Evolutionary conservation across 2,329 filamentous ascomycete genomes (phyloP), one percentile per base, ranked within the genome.

Genomic region (Pseudocercospora cruenta): DNA sequence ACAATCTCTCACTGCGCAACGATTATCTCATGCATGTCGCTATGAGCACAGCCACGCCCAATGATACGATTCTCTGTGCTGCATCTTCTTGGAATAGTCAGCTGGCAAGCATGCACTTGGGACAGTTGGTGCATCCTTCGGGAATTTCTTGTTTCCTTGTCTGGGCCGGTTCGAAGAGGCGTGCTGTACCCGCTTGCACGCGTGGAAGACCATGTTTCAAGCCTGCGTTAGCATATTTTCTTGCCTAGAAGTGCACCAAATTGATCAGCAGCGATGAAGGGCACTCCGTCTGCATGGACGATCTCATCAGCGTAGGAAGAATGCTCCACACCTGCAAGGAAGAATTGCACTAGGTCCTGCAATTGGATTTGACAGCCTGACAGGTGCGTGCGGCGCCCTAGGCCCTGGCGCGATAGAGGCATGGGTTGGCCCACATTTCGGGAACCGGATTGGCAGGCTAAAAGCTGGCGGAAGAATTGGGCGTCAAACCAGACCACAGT

Each of bases 181-280:
- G 49, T 49, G 24, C 47, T 51, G 49, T 49, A 36, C 54, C 53
- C 63, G 49, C 45, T 26, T 45, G 51, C 55, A 57, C 26, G 63
- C 64, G 45, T 67, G 64, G 62, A 51, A 57, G 43, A 61, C 61
- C 63, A 64, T 70, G 63, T 67, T 70, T 67, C 67, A 65, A 39
- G 60, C 58, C 55, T 58, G 60, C 63, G 57, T 67, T 53, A 62
- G 61, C 61, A 63, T 49, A 21, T 45, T 59, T 57, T 60, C 49
- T 59, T 58, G 36, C 63, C 45, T 59, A 63, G 33, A 51, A 39
- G 22, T 26, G 51, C 33, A 63, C 45, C 47, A 21, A 55, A 51
- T 16, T 55, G 61, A 58, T 45, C 59, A 61, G 14, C 43, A 31
- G n/a, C 45, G 36, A 26, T 43, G 36, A 45, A 47, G 60, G 21